These are phyloP conservation scores for Backusella circina DNA, from an alignment of 192 early-diverging fungal species.

Conservation along the genomic window DNA sequence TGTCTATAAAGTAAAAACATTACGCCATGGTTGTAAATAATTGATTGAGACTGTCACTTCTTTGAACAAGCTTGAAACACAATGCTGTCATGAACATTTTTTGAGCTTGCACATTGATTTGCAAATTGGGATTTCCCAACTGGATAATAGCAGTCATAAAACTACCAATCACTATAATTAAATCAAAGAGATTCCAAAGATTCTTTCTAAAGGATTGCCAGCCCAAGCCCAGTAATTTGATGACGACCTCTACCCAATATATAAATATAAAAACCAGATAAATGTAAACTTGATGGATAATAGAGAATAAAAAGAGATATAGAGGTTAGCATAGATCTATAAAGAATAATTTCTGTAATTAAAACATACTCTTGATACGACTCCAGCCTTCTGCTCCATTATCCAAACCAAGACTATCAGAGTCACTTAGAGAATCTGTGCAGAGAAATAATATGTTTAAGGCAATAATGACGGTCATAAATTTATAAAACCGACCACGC, in stretches of 20 bases:
- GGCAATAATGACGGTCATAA: constrained; percentile 41
- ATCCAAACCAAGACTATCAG: background rate
- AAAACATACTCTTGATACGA: constrained; percentile 22
- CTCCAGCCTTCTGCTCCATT: constrained; percentile 10
- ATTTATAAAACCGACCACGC: constrained; percentile 39
- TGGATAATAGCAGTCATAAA: constrained; percentile 23
- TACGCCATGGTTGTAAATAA: constrained; percentile 60
- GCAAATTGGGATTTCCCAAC: constrained; percentile 21
- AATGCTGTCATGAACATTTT: constrained; percentile 55
- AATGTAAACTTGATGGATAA: constrained; percentile 24
- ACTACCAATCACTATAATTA: constrained; percentile 57
- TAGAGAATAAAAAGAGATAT: constrained; percentile 1
- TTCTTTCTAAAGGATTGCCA: constrained; percentile 45
- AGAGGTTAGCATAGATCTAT: background rate
- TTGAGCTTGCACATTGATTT: constrained; percentile 45
- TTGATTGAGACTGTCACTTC: constrained; percentile 54
- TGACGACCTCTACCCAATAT: constrained; percentile 44
- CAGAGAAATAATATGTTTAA: constrained; percentile 46
- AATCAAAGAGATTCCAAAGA: constrained; percentile 63
- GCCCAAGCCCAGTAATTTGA: constrained; percentile 48
- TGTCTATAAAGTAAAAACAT: constrained; percentile 7
- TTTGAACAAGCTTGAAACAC: constrained; percentile 53
- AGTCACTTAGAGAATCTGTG: constrained; percentile 18
- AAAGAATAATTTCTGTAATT: constrained; percentile 17
- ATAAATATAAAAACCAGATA: constrained; percentile 43